These are phyloP conservation scores for Hypoxylon sp. DNA, from an alignment of 2,329 filamentous ascomycete genomes.

Conservation along the genomic window DNA sequence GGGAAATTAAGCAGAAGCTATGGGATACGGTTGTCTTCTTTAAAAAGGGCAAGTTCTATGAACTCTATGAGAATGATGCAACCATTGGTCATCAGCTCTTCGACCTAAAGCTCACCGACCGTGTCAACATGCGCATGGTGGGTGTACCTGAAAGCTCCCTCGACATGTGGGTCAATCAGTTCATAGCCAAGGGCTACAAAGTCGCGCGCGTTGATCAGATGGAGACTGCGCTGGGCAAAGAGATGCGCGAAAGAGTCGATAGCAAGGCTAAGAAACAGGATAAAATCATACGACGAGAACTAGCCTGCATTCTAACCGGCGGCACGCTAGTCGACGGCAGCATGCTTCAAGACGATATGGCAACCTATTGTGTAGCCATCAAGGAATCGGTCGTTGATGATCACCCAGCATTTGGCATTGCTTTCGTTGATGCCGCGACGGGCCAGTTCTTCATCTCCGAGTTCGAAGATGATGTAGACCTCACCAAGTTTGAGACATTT, in stretches of 20 bases:
- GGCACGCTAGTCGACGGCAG: constrained; percentile 95
- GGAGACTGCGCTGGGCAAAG: constrained; percentile 94
- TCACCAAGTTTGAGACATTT: constrained; percentile 98
- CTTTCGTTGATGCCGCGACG: constrained; percentile 95
- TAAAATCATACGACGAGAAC: constrained; percentile 92
- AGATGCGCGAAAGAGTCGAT: constrained; percentile 94
- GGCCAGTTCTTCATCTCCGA: constrained; percentile 95
- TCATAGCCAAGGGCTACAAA: constrained; percentile 98
- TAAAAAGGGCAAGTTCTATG: constrained; percentile 99
- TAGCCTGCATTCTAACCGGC: constrained; percentile 90
- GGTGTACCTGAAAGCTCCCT: constrained; percentile 95
- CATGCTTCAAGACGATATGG: constrained; percentile 98
- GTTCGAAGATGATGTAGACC: constrained; percentile 90
- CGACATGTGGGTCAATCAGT: constrained; percentile 98
- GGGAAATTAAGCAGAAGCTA: constrained; percentile 98
- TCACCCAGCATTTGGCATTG: constrained; percentile 87
- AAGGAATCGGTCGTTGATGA: constrained; percentile 84
- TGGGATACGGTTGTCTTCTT: constrained; percentile 99
- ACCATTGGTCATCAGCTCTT: constrained; percentile 97
- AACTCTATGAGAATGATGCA: constrained; percentile 97
- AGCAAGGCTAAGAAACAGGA: constrained; percentile 80
- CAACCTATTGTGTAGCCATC: constrained; percentile 94
- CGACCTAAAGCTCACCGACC: constrained; percentile 96
- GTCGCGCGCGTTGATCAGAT: constrained; percentile 97
- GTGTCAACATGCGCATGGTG: constrained; percentile 99